Percentiles rank a stretch among this genome's conserved stretches.
These are phyloP conservation scores for Podospora anserina DNA, from an alignment of 495 filamentous ascomycete genomes.

Conservation along the genomic window DNA sequence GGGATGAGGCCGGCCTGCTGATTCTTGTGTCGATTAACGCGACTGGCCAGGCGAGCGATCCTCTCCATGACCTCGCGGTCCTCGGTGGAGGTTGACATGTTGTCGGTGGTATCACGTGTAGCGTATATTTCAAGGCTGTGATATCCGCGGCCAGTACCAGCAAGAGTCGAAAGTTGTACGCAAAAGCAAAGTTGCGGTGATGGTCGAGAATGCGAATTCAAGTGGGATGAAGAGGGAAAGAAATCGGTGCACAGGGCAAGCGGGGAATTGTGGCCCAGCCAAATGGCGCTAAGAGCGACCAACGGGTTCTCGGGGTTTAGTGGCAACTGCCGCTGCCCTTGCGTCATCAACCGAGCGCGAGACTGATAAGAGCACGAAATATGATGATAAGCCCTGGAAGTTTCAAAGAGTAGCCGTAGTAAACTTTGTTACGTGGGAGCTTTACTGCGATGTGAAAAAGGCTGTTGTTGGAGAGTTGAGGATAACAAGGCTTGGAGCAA, in stretches of 20 bases:
- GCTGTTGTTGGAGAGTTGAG: background rate
- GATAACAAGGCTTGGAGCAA: background rate
- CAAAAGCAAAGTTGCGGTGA: background rate
- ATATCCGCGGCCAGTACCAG: conserved; percentile 7
- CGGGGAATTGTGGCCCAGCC: background rate
- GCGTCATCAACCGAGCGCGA: conserved; percentile 6
- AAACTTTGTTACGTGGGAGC: too few species aligned
- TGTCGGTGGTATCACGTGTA: conserved; percentile 4
- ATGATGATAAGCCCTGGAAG: too few species aligned
- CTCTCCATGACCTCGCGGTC: conserved; percentile 68
- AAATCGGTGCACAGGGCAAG: background rate
- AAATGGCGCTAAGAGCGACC: conserved; percentile 1
- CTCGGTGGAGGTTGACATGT: conserved; percentile 66
- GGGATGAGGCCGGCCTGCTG: conserved; percentile 44
- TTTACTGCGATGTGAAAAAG: background rate
- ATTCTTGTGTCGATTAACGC: conserved; percentile 80
- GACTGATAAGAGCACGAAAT: background rate
- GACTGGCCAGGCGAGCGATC: conserved; percentile 74
- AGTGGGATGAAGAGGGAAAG: background rate
- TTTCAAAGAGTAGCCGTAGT: too few species aligned
- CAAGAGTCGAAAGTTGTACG: background rate
- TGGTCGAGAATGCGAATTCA: background rate
- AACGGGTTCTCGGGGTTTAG: conserved; percentile 1
- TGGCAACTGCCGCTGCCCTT: background rate
- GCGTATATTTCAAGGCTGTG: background rate